Conservation (phyloP, 768 basidiomycete species). For the Termitomyces sp. region DNA sequence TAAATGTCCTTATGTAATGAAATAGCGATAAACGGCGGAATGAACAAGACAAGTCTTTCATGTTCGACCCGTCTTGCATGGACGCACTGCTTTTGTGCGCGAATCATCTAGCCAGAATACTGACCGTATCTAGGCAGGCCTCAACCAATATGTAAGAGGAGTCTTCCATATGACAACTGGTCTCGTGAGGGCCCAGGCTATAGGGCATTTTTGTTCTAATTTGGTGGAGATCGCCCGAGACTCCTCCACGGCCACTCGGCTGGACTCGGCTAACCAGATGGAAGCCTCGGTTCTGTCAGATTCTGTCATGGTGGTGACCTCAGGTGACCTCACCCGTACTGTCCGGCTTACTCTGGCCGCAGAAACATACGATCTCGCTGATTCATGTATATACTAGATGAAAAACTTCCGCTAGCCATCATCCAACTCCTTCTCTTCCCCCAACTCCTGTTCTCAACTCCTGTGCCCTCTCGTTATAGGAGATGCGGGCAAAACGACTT, state of each 20-base stretch:
- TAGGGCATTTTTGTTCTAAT: neutral
- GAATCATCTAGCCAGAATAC: neutral
- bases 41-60: neutral
- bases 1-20: neutral
- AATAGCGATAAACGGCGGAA: no score
- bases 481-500: slow-evolving; percentile 9
- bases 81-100: neutral
- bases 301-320: neutral
- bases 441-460: neutral
- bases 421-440: neutral
- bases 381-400: neutral
- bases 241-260: neutral
- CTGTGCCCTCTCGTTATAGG: neutral
- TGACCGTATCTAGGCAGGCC: no score
- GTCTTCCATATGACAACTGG: neutral
- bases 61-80: neutral
- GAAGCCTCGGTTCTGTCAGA: neutral
- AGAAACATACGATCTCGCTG: slow-evolving; percentile 1
- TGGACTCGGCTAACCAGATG: neutral
- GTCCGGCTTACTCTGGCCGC: neutral
- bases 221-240: slow-evolving; percentile 38
- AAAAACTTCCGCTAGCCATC: neutral
- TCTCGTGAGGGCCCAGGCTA: neutral
- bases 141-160: neutral
- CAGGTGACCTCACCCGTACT: slow-evolving; percentile 1